Evolutionary conservation across 768 basidiomycete genomes (phyloP).

Genomic region (Favolaschia claudopus): DNA sequence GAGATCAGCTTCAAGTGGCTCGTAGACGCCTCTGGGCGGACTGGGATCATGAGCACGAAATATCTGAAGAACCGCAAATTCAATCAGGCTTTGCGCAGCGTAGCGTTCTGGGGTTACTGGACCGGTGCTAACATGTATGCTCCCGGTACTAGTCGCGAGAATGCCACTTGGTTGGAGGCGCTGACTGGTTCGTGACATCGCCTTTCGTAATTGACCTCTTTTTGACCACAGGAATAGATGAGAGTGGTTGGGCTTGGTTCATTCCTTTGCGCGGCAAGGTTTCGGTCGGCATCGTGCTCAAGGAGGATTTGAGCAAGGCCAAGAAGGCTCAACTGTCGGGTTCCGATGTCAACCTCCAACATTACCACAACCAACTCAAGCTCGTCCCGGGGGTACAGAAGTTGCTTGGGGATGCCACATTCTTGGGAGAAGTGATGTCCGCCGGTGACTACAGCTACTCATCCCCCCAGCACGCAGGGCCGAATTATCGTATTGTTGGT

Average conservation of each 20-base stretch:
- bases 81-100: conserved; percentile 35
- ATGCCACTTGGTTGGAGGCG: conserved; percentile 41
- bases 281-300: conserved; percentile 45
- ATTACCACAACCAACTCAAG: conserved; percentile 2
- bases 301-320: conserved; percentile 33
- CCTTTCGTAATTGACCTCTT: background rate
- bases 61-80: conserved; percentile 65
- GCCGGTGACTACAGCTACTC: conserved; percentile 45
- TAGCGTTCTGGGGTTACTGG: conserved; percentile 43
- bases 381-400: background rate
- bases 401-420: background rate
- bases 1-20: conserved; percentile 64
- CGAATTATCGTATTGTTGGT: conserved; percentile 41
- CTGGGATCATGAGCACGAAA: conserved; percentile 64
- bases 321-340: conserved; percentile 11
- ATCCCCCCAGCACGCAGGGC: conserved; percentile 37
- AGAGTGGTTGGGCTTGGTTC: conserved; percentile 51
- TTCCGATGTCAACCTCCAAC: background rate
- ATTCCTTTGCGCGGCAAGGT: conserved; percentile 45
- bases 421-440: conserved; percentile 27
- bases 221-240: conserved; percentile 35
- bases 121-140: conserved; percentile 36
- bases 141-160: conserved; percentile 39
- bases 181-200: background rate
- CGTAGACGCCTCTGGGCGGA: conserved; percentile 72